phyloP scores from a whole-genome alignment of 1,284 basidiomycete species.

The Peniophora sp. region DNA sequence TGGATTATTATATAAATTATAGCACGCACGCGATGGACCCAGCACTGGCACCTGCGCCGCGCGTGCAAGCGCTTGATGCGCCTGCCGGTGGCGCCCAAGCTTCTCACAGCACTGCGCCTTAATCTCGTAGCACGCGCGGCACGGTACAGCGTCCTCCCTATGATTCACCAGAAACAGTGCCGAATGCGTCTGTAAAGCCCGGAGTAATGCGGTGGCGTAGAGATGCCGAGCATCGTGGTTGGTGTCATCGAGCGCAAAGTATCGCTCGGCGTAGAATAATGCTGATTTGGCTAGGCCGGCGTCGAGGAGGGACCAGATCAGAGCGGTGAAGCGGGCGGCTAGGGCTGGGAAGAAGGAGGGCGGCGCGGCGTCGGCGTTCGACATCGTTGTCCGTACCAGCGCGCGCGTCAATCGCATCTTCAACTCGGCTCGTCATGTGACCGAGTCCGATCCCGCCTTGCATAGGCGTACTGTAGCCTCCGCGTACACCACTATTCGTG shows the following conservation, averaged over 20 bases:
- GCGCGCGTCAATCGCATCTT: no score
- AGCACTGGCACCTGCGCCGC: conserved; percentile 44
- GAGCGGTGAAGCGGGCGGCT: conserved; percentile 54
- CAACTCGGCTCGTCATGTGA: no score
- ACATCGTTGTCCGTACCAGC: not conserved
- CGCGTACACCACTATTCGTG: no score
- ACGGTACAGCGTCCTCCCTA: conserved; percentile 39
- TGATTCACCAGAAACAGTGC: conserved; percentile 56
- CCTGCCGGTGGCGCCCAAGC: conserved; percentile 65
- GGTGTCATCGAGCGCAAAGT: conserved; percentile 54
- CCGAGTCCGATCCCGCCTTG: no score
- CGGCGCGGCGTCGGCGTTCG: conserved; percentile 27
- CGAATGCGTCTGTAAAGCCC: conserved; percentile 68
- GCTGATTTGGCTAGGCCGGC: conserved; percentile 67
- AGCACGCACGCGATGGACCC: conserved; percentile 44
- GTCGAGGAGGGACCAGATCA: conserved; percentile 76
- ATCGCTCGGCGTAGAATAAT: conserved; percentile 77
- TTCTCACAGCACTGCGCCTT: conserved; percentile 70
- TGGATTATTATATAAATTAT: conserved; percentile 6
- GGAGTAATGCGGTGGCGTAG: conserved; percentile 72
- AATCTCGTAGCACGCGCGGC: conserved; percentile 73
- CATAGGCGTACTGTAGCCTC: no score
- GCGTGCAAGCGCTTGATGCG: conserved; percentile 61
- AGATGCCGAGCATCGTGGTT: conserved; percentile 82
- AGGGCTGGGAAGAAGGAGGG: conserved; percentile 42